phyloP scores from a whole-genome alignment of 2,329 filamentous ascomycete species.

The Ilyonectria sp. region DNA sequence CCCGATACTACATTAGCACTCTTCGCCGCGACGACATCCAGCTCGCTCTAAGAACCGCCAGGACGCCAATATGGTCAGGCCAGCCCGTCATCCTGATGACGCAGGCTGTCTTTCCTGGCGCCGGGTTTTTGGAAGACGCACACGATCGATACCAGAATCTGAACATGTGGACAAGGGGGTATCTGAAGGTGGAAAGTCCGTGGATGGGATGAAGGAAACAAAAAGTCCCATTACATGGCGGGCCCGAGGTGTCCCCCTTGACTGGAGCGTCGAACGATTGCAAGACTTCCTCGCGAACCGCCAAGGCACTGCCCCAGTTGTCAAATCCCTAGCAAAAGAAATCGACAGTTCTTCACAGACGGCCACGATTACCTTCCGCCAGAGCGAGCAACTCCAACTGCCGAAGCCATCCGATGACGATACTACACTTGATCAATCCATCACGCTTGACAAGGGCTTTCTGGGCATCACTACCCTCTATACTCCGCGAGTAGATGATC shows the following conservation, averaged over 20 bases:
- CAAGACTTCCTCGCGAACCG: not conserved
- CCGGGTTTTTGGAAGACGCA: too few species aligned
- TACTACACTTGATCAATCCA: not conserved
- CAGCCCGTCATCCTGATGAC: too few species aligned
- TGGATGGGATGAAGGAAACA: too few species aligned
- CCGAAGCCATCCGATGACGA: not conserved
- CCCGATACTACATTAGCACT: too few species aligned
- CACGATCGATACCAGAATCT: too few species aligned
- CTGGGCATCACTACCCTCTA: slow-evolving; percentile 25
- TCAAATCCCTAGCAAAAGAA: slow-evolving; percentile 17
- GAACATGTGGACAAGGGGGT: too few species aligned
- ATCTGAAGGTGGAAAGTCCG: too few species aligned
- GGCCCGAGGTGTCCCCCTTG: slow-evolving; percentile 5
- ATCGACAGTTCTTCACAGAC: slow-evolving; percentile 4
- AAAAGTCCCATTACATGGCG: not conserved
- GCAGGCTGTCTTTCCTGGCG: too few species aligned
- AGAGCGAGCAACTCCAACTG: not conserved
- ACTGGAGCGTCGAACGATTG: slow-evolving; percentile 8
- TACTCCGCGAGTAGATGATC: not conserved
- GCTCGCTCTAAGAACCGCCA: too few species aligned
- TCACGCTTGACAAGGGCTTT: slow-evolving; percentile 16
- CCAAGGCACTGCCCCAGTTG: not conserved
- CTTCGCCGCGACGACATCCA: too few species aligned
- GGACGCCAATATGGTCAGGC: too few species aligned
- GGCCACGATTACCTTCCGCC: slow-evolving; percentile 11